Evolutionary conservation across 257 asterid genomes (phyloP).

Genomic region (Misopates orontium): DNA sequence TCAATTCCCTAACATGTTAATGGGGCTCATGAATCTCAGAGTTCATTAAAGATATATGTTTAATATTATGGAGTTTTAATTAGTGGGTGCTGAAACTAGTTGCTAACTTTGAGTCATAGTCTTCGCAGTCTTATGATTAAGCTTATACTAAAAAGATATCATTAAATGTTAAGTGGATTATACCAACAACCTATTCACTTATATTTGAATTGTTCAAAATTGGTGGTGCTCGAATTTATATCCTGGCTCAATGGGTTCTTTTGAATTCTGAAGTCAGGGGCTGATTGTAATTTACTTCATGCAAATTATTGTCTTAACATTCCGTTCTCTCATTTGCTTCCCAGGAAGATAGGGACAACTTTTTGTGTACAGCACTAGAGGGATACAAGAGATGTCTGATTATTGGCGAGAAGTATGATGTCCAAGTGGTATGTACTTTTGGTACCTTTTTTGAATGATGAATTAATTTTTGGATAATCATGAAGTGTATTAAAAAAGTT

Average conservation of each 20-base stretch:
- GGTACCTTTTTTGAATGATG: conserved; percentile 17
- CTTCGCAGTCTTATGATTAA: conserved; percentile 19
- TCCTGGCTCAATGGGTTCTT: conserved; percentile 10
- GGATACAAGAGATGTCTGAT: conserved; percentile 88
- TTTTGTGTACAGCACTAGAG: conserved; percentile 72
- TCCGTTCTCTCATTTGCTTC: conserved; percentile 15
- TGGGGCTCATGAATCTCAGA: conserved; percentile 17
- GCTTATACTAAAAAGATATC: neutral
- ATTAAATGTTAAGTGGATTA: neutral
- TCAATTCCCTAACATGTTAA: conserved; percentile 16
- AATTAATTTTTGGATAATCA: neutral
- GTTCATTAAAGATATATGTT: conserved; percentile 4
- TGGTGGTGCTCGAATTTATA: conserved; percentile 3
- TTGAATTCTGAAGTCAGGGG: conserved; percentile 5
- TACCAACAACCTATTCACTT: conserved; percentile 13
- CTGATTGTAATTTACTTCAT: conserved; percentile 18
- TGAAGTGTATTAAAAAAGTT: neutral
- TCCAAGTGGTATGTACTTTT: conserved; percentile 74
- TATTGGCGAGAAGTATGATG: conserved; percentile 91
- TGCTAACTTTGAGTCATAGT: conserved; percentile 3
- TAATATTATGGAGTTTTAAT: conserved; percentile 14
- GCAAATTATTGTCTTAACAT: neutral
- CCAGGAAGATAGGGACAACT: conserved; percentile 94
- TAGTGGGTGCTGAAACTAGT: conserved; percentile 7
- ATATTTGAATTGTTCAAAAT: conserved; percentile 7